These are phyloP conservation scores for Musa acuminata DNA, from an alignment of 176 grass and related monocot species.

Conservation along the genomic window DNA sequence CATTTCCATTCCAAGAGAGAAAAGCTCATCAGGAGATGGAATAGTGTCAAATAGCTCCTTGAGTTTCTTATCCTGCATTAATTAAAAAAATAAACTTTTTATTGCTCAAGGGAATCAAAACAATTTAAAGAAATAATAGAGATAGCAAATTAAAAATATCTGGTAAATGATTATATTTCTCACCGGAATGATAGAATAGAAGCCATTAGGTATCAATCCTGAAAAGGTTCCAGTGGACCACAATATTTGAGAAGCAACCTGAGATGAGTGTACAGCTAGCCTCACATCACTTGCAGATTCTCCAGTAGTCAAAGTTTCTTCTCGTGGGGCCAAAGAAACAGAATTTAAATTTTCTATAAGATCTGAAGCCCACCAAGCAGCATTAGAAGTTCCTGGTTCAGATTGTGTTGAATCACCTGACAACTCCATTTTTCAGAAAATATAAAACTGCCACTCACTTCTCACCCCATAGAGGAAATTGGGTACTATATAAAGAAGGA, in stretches of 20 bases:
- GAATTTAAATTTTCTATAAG: constrained; percentile 47
- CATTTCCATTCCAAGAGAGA: constrained; percentile 70
- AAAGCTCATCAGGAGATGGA: constrained; percentile 77
- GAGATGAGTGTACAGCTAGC: constrained; percentile 35
- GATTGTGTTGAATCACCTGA: constrained; percentile 41
- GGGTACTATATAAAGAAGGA: neutral
- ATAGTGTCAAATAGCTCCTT: constrained; percentile 76
- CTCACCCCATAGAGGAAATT: neutral
- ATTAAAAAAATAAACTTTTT: constrained; percentile 6
- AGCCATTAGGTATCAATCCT: constrained; percentile 75
- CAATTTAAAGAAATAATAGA: neutral
- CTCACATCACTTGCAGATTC: constrained; percentile 27
- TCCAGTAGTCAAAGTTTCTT: constrained; percentile 19
- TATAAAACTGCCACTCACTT: neutral
- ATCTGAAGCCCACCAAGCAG: constrained; percentile 39
- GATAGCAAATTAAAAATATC: neutral
- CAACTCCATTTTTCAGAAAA: constrained; percentile 25
- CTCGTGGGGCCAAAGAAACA: constrained; percentile 29
- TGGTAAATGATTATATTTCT: constrained; percentile 9
- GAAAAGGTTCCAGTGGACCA: constrained; percentile 81
- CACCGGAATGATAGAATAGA: constrained; percentile 85
- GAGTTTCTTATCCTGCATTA: constrained; percentile 75
- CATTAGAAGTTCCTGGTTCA: constrained; percentile 38
- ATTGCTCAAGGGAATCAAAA: constrained; percentile 9
- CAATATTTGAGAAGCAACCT: constrained; percentile 52